Base-by-base conservation (phyloP, 306 rosid genomes). In the Medicago lupulina region DNA sequence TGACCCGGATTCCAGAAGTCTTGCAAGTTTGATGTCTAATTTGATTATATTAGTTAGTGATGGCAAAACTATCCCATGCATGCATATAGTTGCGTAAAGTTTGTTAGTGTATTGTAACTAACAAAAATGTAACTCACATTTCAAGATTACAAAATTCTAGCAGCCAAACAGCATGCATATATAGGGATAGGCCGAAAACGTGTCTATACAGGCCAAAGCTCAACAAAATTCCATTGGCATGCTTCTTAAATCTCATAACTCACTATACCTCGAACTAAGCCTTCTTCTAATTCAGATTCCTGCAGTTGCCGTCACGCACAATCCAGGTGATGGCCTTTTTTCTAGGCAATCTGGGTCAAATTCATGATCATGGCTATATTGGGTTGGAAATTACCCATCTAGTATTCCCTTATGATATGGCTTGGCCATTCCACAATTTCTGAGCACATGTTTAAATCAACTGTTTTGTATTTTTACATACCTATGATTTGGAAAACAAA, bases 101-200 rank as follows among this genome's bases (percentile, higher is more conserved):
- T 57, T 21, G 23, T 19, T 17, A 60, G 41, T 60, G 11, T 59
- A 11, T 59, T 60, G 59, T 15, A 53, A 60, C 41, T 60, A 60
- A 60, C 41, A 4, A 4, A 31, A 60, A 60, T 28, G 11, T 60
- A 31, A 25, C 7, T 66, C 54, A 36, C 47, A 41, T 46, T 67
- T 67, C 72, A 67, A 13, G 72, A 39, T 44, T 21, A 7, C 16
- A 47, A 9, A 75, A 44, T 39, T 23, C 40, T 49, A 9, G 51
- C 59, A 74, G n/a, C 23, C 50, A 1, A 25, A 13, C 12, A 60
- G 55, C 61, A 47, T 51, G 39, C 38, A 68, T 40, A 68, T 14
- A 50, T 9, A 12, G 55, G 8, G 17, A 77, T 60, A 60, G 77
- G 84, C 80, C 77, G 80, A 84, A 83, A 84, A 80, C 63, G 74